These are phyloP conservation scores for Corylus heterophylla DNA, from an alignment of 306 rosid species.

Conservation along the genomic window DNA sequence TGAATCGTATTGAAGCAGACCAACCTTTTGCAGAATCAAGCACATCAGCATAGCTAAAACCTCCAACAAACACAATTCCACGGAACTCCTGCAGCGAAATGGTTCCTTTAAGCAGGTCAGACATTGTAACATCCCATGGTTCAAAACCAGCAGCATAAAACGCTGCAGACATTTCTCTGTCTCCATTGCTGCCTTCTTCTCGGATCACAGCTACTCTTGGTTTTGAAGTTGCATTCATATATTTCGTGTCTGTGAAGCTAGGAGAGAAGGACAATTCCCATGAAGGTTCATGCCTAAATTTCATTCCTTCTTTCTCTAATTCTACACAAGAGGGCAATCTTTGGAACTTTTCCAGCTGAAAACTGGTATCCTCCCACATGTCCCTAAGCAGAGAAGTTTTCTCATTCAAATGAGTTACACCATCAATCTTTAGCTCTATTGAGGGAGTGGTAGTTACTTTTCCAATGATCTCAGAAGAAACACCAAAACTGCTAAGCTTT, in stretches of 20 bases:
- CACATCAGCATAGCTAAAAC: conserved; percentile 93
- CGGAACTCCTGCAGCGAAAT: conserved; percentile 62
- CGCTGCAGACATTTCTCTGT: conserved; percentile 93
- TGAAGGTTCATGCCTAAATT: conserved; percentile 64
- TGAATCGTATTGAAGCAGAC: conserved; percentile 81
- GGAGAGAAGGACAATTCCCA: conserved; percentile 77
- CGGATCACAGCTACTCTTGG: conserved; percentile 88
- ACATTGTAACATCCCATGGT: conserved; percentile 89
- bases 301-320: conserved; percentile 74
- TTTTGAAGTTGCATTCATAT: conserved; percentile 48
- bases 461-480: conserved; percentile 63
- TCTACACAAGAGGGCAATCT: conserved; percentile 83
- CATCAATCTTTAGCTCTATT: conserved; percentile 68
- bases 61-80: conserved; percentile 84
- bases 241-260: conserved; percentile 61
- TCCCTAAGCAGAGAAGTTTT: conserved; percentile 62
- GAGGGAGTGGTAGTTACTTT: conserved; percentile 50
- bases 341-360: conserved; percentile 69
- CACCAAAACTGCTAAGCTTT: conserved; percentile 47
- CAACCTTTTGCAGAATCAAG: conserved; percentile 96
- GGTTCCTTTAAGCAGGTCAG: conserved; percentile 73
- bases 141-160: conserved; percentile 79
- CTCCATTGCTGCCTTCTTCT: conserved; percentile 98
- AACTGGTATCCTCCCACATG: conserved; percentile 87
- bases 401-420: conserved; percentile 54